Evolutionary conservation across 2,329 filamentous ascomycete species (phyloP), one percentile per base, ranked within the genome.

Genomic region (Colletotrichum sp.): DNA sequence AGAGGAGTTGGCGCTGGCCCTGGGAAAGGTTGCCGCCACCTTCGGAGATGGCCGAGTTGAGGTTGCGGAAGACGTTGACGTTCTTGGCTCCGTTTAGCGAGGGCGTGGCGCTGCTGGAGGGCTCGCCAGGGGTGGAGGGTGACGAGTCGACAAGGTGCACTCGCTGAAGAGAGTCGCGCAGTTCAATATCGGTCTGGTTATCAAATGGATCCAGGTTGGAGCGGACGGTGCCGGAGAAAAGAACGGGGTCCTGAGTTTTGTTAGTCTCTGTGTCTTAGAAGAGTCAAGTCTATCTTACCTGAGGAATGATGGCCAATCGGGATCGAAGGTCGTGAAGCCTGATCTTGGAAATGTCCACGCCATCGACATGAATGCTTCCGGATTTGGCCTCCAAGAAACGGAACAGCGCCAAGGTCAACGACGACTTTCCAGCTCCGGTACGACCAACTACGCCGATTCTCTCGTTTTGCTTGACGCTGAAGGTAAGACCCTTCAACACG

Each of bases 301-400:
- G 94, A 2, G 95, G 95, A 70, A 97, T 96, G 79, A 97, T 96
- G 48, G 94, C 93, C 1, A 97, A 85, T 0, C 94, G 89, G n/a
- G 91, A 93, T 28, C 95, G 91, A 13, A 97, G 86, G 71, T 94
- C 92, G 72, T 93, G 89, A 1, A 96, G 88, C 70, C 90, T 91
- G 80, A 96, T 91, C 80, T 91, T 93, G 26, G 93, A 93, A 68
- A 96, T 94, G 80, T 96, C 94, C 15, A 95, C 79, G 0, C 94
- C 94, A 79, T 96, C 95, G 76, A 96, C 94, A 74, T 88, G 82
- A 77, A 96, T 92, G 16, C 84, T 90, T 10, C 94, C 94, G 15
- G 91, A 89, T 8, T 89, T 85, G 1, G 93, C 90, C 81, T 95
- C 93, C 15, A 96, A 85, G 86, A 96, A 95, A 24, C 94, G 92